Conservation (phyloP, 805 yeast genomes). For the Komagataella mondaviorum region DNA sequence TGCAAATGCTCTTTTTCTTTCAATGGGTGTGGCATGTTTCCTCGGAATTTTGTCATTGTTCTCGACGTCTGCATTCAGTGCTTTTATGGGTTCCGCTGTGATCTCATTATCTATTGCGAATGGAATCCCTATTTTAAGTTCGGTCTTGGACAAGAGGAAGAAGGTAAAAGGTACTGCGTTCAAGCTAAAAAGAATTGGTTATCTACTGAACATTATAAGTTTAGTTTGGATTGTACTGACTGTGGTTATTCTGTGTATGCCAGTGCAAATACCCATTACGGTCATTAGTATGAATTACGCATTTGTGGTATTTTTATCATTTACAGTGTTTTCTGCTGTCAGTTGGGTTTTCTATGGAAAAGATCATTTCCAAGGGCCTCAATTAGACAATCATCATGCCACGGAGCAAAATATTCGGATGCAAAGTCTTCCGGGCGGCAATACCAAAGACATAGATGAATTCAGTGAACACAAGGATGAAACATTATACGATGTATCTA, state of each 20-base stretch:
- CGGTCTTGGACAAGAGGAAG: conserved; percentile 41
- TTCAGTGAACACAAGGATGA: conserved; percentile 3
- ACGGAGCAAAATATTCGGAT: not conserved
- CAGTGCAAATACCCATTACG: conserved; percentile 48
- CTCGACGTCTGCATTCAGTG: conserved; percentile 66
- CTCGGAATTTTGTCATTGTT: conserved; percentile 55
- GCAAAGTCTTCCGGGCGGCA: not conserved
- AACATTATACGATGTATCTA: not conserved
- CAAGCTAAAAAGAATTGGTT: conserved; percentile 49
- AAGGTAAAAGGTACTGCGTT: conserved; percentile 59
- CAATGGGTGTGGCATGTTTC: conserved; percentile 45
- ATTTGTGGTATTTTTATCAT: conserved; percentile 39
- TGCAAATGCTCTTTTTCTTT: conserved; percentile 50
- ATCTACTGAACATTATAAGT: conserved; percentile 45
- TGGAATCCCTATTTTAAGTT: conserved; percentile 59
- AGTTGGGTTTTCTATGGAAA: conserved; percentile 51
- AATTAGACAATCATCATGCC: conserved; percentile 19
- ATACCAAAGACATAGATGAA: conserved; percentile 4
- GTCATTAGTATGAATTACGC: conserved; percentile 49
- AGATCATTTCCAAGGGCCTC: conserved; percentile 50
- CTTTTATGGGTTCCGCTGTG: conserved; percentile 76
- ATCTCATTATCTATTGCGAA: conserved; percentile 63
- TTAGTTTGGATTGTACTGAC: conserved; percentile 48
- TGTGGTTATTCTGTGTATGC: conserved; percentile 51
- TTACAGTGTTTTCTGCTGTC: conserved; percentile 32